Evolutionary conservation across 352 stramenopile species (phyloP).

Genomic region (Chrysophaeum taylorii): DNA sequence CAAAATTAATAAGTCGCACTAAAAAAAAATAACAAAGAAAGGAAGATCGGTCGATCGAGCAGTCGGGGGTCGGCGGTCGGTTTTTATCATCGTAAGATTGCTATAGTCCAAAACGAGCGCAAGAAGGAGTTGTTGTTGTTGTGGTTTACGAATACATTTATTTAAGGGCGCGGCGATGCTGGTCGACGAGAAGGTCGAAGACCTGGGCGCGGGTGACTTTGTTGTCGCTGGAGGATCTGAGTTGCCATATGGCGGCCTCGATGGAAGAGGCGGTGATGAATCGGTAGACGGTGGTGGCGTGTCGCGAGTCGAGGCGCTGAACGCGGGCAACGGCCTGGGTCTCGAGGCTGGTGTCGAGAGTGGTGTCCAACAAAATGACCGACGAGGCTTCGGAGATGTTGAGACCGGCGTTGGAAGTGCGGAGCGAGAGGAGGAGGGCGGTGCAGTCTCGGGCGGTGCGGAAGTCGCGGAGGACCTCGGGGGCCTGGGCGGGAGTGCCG

Average conservation of each 20-base stretch:
- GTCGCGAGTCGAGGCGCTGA: background rate
- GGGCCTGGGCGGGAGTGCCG: background rate
- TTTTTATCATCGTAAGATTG: no score
- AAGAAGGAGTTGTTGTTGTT: no score
- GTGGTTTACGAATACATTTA: no score
- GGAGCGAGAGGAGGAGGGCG: background rate
- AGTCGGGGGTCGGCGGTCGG: no score
- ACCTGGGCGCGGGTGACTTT: no score
- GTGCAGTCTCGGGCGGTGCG: background rate
- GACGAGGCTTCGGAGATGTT: background rate
- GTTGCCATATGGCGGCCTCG: conserved; percentile 5
- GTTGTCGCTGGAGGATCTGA: background rate
- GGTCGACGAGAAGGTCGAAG: no score
- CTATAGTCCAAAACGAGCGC: no score
- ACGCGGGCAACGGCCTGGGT: background rate
- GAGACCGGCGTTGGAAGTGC: background rate
- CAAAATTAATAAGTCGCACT: no score
- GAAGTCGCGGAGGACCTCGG: background rate
- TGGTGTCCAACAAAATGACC: background rate
- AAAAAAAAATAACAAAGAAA: no score
- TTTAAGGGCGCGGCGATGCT: no score
- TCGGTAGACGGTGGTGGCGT: background rate
- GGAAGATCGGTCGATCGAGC: no score
- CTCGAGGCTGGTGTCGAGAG: background rate
- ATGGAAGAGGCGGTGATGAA: background rate